Evolutionary conservation across 2,329 filamentous ascomycete species (phyloP), one percentile per base, ranked within the genome.

Genomic region (Basipetospora chlamydospora): DNA sequence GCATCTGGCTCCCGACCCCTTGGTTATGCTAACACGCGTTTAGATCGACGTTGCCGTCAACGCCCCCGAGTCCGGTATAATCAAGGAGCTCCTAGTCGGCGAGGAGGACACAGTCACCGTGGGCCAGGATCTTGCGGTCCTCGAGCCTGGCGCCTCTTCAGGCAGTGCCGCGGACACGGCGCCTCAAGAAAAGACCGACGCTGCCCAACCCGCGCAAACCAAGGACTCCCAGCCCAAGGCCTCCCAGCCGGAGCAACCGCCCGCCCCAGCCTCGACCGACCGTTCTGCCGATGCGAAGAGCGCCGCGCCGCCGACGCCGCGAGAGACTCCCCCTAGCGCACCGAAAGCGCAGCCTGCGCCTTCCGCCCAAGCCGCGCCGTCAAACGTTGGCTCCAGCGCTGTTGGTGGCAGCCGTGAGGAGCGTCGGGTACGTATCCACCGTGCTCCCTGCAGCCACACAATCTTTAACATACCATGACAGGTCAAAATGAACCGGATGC

Each of bases 401-500:
- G n/a, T n/a, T n/a, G n/a, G n/a, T 33, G 49, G 66, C 23, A 61
- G 78, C 60, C 80, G 88, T 39, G 84, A 90, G 48, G 88, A 98
- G 66, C 80, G 84, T 45, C 77, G 86, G 42, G 86, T 88, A 74
- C 46, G 81, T 64, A 26, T 10, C 7, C 2, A 8, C 5, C 7
- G 15, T 26, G 16, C 6, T 33, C 12, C 16, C n/a, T n/a, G n/a
- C n/a, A n/a, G n/a, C n/a, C n/a, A 17, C n/a, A 9, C 17, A 20
- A 18, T 5, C 20, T 11, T 6, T 21, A 11, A 20, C 35, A n/a
- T 13, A 30, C 18, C 2, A 18, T 31, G 28, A 30, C 13, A 37
- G 83, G 85, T 96, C 52, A 98, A 98, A 72, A 98, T 98, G 90
- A 96, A 96, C 69, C 85, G 90, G 46, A 98, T 98, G 90, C 86